Evolutionary conservation across 345 rosid genomes (phyloP).

Genomic region (Isatis tinctoria): DNA sequence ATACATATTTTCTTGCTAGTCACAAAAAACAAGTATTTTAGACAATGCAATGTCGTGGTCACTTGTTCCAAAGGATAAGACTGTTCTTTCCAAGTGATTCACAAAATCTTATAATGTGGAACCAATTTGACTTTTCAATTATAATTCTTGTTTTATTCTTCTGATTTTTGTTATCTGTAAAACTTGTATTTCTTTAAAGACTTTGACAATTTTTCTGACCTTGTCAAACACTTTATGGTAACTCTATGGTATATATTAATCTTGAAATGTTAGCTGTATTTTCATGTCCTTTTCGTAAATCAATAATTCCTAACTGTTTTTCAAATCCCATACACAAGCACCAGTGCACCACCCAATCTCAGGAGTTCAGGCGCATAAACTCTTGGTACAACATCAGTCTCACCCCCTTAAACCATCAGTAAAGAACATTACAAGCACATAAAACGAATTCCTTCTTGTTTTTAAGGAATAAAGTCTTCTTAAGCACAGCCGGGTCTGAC

Average conservation of each 20-base stretch:
- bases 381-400: too few species aligned
- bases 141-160: not conserved
- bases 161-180: not conserved
- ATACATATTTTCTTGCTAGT: not conserved
- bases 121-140: not conserved
- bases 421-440: too few species aligned
- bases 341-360: too few species aligned
- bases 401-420: too few species aligned
- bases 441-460: too few species aligned
- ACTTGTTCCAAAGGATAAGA: conserved; percentile 20
- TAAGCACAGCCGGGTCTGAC: too few species aligned
- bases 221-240: not conserved
- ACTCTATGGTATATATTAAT: not conserved
- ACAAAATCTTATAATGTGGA: not conserved
- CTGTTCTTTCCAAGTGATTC: conserved; percentile 10
- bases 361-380: too few species aligned
- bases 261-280: not conserved
- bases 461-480: too few species aligned
- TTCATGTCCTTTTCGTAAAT: not conserved
- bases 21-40: not conserved
- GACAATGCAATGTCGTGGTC: conserved; percentile 17
- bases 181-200: not conserved
- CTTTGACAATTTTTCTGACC: not conserved
- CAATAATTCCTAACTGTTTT: not conserved
- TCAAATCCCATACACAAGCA: too few species aligned